Evolutionary conservation across 2,329 filamentous ascomycete species (phyloP).

Genomic region (Byssoonygena ceratinophila): DNA sequence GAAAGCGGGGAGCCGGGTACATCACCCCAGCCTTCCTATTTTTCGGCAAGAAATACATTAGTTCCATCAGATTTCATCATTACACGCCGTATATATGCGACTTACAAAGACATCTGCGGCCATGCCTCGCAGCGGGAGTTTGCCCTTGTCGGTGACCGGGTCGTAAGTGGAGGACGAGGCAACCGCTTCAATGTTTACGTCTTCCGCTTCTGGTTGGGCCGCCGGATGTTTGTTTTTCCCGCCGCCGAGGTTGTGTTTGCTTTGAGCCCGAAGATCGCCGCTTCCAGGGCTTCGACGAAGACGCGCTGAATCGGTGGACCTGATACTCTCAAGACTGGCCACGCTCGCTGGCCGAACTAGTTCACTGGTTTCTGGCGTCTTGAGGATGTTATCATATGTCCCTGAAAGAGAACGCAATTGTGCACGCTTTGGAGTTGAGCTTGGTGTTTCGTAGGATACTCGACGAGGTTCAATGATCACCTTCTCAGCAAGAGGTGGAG

Average conservation of each 20-base stretch:
- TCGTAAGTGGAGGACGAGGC: constrained; percentile 51
- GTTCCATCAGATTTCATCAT: constrained; percentile 12
- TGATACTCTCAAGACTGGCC: constrained; percentile 5
- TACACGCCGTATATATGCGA: too few relatives aligned
- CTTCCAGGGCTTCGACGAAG: constrained; percentile 55
- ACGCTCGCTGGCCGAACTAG: constrained; percentile 2
- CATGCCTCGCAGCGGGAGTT: constrained; percentile 75
- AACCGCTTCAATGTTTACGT: constrained; percentile 31
- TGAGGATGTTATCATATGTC: constrained; percentile 1
- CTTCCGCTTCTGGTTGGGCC: constrained; percentile 14
- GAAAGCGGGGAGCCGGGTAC: constrained; percentile 75
- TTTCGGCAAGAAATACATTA: constrained; percentile 19
- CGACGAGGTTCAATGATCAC: neutral
- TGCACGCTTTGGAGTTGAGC: neutral
- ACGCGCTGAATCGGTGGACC: constrained; percentile 3
- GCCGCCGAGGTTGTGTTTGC: constrained; percentile 26
- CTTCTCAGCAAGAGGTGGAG: neutral
- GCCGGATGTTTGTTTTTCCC: constrained; percentile 14
- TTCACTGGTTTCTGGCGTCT: constrained; percentile 3
- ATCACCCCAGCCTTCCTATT: constrained; percentile 85
- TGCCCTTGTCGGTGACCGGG: constrained; percentile 77
- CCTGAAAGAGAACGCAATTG: constrained; percentile 6
- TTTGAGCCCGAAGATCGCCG: constrained; percentile 63
- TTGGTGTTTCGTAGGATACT: neutral
- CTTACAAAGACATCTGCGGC: constrained; percentile 79